Conservation (phyloP, 805 yeast genomes). For the Metschnikowia aberdeeniae region DNA sequence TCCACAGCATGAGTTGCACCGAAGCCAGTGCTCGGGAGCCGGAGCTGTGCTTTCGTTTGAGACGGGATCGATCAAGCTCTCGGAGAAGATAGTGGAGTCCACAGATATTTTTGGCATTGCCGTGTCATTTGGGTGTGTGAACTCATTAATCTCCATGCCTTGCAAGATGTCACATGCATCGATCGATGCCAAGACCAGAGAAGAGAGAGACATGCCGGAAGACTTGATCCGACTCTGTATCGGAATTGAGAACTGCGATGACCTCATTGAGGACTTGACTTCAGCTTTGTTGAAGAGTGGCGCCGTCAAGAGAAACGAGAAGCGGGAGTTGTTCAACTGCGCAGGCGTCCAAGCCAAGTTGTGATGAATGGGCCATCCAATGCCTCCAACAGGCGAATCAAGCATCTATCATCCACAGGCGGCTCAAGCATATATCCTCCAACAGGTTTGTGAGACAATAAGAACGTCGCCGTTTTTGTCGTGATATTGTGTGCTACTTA, state of each 20-base stretch:
- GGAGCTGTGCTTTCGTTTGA: slow-evolving; percentile 90
- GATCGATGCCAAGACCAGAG: slow-evolving; percentile 80
- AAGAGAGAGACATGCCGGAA: slow-evolving; percentile 87
- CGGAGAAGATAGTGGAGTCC: slow-evolving; percentile 70
- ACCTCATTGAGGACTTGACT: slow-evolving; percentile 75
- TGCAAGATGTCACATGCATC: slow-evolving; percentile 98
- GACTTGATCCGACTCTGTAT: slow-evolving; percentile 86
- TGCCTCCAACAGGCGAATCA: slow-evolving; percentile 15
- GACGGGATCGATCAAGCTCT: slow-evolving; percentile 66
- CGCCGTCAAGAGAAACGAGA: slow-evolving; percentile 40
- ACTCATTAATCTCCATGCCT: slow-evolving; percentile 89
- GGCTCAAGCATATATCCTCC: slow-evolving; percentile 9
- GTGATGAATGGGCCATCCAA: slow-evolving; percentile 2
- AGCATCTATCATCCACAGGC: slow-evolving; percentile 4
- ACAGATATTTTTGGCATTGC: slow-evolving; percentile 82
- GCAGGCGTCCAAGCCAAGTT: slow-evolving; percentile 30
- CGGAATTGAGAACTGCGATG: slow-evolving; percentile 83
- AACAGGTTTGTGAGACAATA: slow-evolving; percentile 15
- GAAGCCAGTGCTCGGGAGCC: slow-evolving; percentile 71
- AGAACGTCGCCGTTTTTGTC: no score
- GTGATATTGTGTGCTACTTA: no score
- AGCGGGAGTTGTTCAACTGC: slow-evolving; percentile 39
- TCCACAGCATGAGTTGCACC: slow-evolving; percentile 78
- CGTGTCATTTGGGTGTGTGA: slow-evolving; percentile 92
- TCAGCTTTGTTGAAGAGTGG: slow-evolving; percentile 68